Percentiles rank a stretch among this genome's conserved stretches.
These are phyloP conservation scores for Mallotus repandus DNA, from an alignment of 441 rosid species.

Conservation along the genomic window DNA sequence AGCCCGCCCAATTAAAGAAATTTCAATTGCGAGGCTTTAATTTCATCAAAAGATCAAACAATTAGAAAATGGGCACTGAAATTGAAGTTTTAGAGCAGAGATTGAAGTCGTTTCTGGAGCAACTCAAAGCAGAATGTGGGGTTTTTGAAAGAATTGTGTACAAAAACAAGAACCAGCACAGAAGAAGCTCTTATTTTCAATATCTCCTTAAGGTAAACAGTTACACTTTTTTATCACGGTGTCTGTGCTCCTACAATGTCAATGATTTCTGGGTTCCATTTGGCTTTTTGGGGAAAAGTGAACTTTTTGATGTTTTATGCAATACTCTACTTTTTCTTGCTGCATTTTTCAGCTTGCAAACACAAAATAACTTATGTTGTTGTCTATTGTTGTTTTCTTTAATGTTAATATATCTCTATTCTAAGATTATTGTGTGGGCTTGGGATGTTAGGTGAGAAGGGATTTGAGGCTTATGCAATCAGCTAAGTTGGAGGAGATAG, in stretches of 20 bases:
- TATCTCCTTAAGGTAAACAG: conserved; percentile 69
- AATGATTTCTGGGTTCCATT: conserved; percentile 3
- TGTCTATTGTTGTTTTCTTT: neutral
- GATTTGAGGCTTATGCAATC: conserved; percentile 74
- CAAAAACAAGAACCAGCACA: conserved; percentile 92
- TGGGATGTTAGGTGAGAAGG: conserved; percentile 63
- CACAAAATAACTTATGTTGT: neutral
- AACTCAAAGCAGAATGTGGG: conserved; percentile 55
- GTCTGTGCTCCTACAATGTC: neutral
- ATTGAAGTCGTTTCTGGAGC: conserved; percentile 47
- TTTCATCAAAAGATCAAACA: neutral
- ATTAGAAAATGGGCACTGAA: conserved; percentile 34
- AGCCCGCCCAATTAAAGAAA: neutral
- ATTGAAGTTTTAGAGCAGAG: conserved; percentile 51
- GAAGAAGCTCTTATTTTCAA: conserved; percentile 83
- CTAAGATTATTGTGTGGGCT: neutral
- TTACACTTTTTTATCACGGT: neutral
- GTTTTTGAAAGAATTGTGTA: conserved; percentile 78
- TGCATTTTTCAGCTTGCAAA: neutral
- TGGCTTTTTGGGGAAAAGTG: neutral
- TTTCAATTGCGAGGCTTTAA: neutral
- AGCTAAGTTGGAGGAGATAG: conserved; percentile 57
- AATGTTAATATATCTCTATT: neutral
- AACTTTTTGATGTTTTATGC: neutral
- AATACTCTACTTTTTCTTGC: neutral